Base-by-base conservation (phyloP, 192 early-diverging fungal species). In the Dimargaris cristalligena region DNA sequence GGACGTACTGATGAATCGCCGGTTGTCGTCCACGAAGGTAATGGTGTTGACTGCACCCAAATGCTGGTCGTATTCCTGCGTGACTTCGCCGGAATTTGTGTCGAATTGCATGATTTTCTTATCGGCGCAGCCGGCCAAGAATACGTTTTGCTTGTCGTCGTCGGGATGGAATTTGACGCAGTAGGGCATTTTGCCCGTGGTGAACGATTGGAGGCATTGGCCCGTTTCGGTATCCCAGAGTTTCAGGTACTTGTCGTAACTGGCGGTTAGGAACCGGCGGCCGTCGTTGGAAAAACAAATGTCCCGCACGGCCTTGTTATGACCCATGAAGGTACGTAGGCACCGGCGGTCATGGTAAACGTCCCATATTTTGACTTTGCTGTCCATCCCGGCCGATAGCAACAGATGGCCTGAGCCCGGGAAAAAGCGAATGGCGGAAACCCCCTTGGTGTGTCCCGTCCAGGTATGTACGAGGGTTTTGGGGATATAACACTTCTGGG, bases 181-280 rank as follows among this genome's bases (percentile, higher is more conserved):
- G 63, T 91, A 85, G 30, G 94, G 94, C 1, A 88, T 80, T 47
- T 82, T 80, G 31, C 87, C 80, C 16, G 86, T 87, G 1, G 79
- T 78, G 61, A 88, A 91, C 13, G 74, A 63, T 4, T 78, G 78
- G 23, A 88, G 82, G 61, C 91, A 94, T 71, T 90, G 68, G 20
- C 94, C 92, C 4, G 96, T 99, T 62, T 99, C 96, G 0, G 94
- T 96, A 63, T 99, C 96, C 96, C 96, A 99, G 30, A 94, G 69
- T 67, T 99, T 99, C 26, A 94, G 83, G 60, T 78, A 85, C 60
- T 83, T 83, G 68, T 99, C 96, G 62, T 91, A 96, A 38, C 86
- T 84, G 22, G 87, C 85, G 63, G 83, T 88, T 47, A 99, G 66
- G 61, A 99, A 99, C 44, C 73, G 60, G 2, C 65, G 67, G 22